Evolutionary conservation across 2,329 filamentous ascomycete species (phyloP), one percentile per base, ranked within the genome.

Genomic region (Xylaria hypoxylon): DNA sequence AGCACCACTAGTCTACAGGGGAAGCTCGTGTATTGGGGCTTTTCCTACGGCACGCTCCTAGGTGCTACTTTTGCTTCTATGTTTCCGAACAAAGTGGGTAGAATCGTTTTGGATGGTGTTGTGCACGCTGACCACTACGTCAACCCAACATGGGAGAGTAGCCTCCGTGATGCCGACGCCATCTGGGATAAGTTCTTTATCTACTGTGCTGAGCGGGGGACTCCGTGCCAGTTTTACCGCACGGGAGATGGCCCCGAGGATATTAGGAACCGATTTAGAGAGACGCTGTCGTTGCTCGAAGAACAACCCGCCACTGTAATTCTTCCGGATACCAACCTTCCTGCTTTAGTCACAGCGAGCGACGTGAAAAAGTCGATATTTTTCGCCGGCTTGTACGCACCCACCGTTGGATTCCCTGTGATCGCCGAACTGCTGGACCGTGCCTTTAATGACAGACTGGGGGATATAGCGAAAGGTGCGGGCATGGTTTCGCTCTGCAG

Each of bases 131-230:
- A 78, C 52, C 80, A 83, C 56, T 84, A 84, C 65, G 80, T 81
- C 57, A 74, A 72, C 24, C 80, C 79, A 2, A 75, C 75, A 28
- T 82, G 79, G 79, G 76, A 70, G 5, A 78, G 78, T 13, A 80
- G 79, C 42, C 71, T 83, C 8, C 69, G 76, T 47, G 82, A 87
- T 65, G 78, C 82, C 38, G 85, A 87, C 62, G 75, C 81, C 56
- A 78, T 82, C 17, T 79, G 84, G 63, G 76, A 77, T 2, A 77
- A 71, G 42, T 86, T 87, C 71, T 85, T 82, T 67, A 72, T 77
- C 51, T 80, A 79, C 47, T 88, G 86, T 71, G 81, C 79, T 60
- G 77, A 80, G 22, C 83, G 81, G 11, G 80, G 80, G 1, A 57
- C 73, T 5, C 73, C 70, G 15, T 85, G 83, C 66, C 69, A 70